Evolutionary conservation across 169 alveolate species (phyloP), one percentile per base, ranked within the genome.

Genomic region (Sarcocystis neurona): DNA sequence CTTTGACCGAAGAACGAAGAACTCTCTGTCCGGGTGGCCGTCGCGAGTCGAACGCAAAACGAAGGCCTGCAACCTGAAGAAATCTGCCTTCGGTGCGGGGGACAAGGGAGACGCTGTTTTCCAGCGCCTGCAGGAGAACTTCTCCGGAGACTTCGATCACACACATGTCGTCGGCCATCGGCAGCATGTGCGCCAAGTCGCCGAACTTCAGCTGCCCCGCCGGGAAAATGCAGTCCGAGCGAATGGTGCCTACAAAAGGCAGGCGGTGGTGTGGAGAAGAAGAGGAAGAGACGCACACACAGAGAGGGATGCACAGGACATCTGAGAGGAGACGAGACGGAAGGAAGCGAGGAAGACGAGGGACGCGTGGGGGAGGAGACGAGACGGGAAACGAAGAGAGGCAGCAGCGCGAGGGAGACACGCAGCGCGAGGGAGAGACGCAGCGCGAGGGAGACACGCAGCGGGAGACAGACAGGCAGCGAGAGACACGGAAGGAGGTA

Each of bases 31-130:
- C 95, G n/a, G 93, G 79, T 37, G 95, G 94, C 43, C 77, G 80
- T 63, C 92, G 91, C 43, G 90, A 91, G 89, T 74, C 89, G 79
- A 66, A 88, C 39, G 63, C 86, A 46, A 92, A 92, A 15, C 91
- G 86, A 37, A 94, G 85, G 20, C 98, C 98, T 6, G 97, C 92
- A 30, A 97, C 93, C 8, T 94, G 93, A 10, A 95, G 95, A 89
- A 96, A 96, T 41, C 98, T 92, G 0, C 98, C 98, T 58, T 97
- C 98, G 58, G 89, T 92, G 78, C 87, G 93, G 2, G 98, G 98
- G 90, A 92, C 93, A 77, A 91, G 92, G 27, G 95, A 87, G n/a
- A 97, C 97, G 46, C 95, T 77, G 86, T 93, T 95, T 84, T 95
- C 96, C 60, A 96, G 87, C 32, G 90, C 94, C n/a, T 79, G 89